Evolutionary conservation across 495 filamentous ascomycete species (phyloP).

Genomic region (Cairneyella variabilis): DNA sequence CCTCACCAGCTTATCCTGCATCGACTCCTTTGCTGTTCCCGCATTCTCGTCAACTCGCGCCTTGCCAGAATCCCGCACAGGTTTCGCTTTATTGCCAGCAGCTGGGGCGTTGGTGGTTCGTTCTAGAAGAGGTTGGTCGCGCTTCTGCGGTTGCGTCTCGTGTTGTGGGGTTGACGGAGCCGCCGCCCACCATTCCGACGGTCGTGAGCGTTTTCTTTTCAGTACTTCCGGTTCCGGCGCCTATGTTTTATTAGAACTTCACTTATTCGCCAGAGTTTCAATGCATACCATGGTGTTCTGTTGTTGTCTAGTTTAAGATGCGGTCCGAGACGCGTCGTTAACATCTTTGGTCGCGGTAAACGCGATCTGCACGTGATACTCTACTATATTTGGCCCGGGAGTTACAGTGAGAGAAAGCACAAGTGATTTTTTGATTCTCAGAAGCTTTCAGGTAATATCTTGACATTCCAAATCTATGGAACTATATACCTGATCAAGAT

Average conservation of each 20-base stretch:
- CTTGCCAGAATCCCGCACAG: background rate
- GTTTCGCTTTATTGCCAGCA: conserved; percentile 9
- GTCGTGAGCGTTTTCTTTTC: conserved; percentile 25
- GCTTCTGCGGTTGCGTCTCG: conserved; percentile 1
- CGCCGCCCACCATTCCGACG: conserved; percentile 24
- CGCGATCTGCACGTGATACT: too few relatives aligned
- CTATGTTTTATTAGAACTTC: conserved; percentile 13
- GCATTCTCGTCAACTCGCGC: background rate
- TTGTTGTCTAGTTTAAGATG: background rate
- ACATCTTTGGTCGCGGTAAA: too few relatives aligned
- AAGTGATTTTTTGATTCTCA: too few relatives aligned
- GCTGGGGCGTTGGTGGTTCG: conserved; percentile 1
- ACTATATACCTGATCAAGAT: too few relatives aligned
- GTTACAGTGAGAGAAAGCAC: too few relatives aligned
- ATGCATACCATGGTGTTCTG: conserved; percentile 13
- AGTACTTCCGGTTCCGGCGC: conserved; percentile 11
- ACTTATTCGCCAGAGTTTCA: background rate
- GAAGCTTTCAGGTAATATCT: too few relatives aligned
- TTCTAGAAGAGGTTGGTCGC: background rate
- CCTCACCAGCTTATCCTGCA: background rate
- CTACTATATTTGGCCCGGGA: too few relatives aligned
- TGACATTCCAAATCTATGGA: too few relatives aligned
- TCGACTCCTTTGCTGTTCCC: background rate
- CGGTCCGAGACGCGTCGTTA: background rate
- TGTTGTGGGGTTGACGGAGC: conserved; percentile 4